Percentiles rank a stretch among this genome's conserved stretches.
Evolutionary conservation across 345 rosid genomes (phyloP).

Genomic region (Gynandropsis gynandra): DNA sequence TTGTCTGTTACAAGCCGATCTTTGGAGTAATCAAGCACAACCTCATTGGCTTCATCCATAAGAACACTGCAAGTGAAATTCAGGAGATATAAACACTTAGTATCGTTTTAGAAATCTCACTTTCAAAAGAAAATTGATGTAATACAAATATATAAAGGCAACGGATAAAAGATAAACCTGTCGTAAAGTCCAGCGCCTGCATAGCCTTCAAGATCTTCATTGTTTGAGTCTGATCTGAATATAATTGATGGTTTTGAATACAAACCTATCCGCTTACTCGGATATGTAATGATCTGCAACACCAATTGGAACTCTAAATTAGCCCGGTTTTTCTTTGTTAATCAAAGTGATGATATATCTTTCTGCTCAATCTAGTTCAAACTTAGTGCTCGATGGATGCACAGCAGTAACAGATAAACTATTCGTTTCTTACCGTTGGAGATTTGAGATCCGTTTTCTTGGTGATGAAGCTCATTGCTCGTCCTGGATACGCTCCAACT

Average conservation of each 20-base stretch:
- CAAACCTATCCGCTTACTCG: conserved; percentile 89
- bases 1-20: conserved; percentile 54
- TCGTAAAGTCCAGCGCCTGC: conserved; percentile 99
- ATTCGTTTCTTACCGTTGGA: conserved; percentile 52
- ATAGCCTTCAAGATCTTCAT: conserved; percentile 93
- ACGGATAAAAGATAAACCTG: conserved; percentile 37
- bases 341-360: no score
- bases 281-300: conserved; percentile 67
- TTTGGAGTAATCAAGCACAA: conserved; percentile 63
- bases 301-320: neutral
- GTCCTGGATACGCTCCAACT: conserved; percentile 96
- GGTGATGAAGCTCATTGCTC: conserved; percentile 89
- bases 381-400: neutral
- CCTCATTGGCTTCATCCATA: conserved; percentile 78
- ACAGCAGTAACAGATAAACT: neutral
- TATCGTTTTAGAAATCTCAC: neutral
- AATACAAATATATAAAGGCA: no score
- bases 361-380: neutral
- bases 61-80: conserved; percentile 61
- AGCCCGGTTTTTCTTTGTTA: no score
- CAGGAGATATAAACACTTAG: neutral
- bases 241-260: conserved; percentile 80
- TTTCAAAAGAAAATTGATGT: neutral
- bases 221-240: conserved; percentile 92
- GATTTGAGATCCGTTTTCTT: conserved; percentile 62